Evolutionary conservation across 495 filamentous ascomycete genomes (phyloP), one percentile per base, ranked within the genome.

Genomic region (Aspergillus homomorphus): DNA sequence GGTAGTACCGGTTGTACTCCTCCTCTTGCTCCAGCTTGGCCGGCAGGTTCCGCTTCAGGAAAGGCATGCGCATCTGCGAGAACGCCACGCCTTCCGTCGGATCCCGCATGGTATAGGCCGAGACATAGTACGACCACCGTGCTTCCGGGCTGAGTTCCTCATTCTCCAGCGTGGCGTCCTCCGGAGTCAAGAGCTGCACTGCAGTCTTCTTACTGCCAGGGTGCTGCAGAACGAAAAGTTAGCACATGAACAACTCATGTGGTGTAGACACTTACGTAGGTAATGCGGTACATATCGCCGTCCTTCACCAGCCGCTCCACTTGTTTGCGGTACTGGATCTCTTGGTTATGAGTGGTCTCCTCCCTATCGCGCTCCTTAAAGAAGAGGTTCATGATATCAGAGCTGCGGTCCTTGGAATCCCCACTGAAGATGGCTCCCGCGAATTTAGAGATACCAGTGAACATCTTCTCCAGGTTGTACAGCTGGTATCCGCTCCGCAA

Each of bases 51-150:
- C 91, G 88, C 61, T 86, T 84, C 12, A 95, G 71, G 78, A 78
- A 90, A 46, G 78, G 86, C 73, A 80, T 85, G 75, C 68, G 78
- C 65, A 95, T 78, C 20, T 81, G 80, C 7, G 79, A 79, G 43
- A 85, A 79, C 7, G 80, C 75, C 7, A 97, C 80, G 24, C 90
- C 90, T 71, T 99, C 95, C 15, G 95, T 99, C 6, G 88, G 89
- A 57, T 95, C 92, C 45, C 91, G 80, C 67, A 89, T 89, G 49
- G 88, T 87, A 73, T 88, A 99, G 10, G 92, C 89, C 43, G 91
- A 90, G 44, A 96, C 89, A 67, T 99, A 99, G 78, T 93, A 92
- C 51, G 89, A 88, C 93, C 93, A 98, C 51, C 80, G 80, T 46
- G 81, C 80, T 54, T 85, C 81, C 26, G 77, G 71, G 59, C 76